Percentiles rank a stretch among this genome's conserved stretches.
Evolutionary conservation across 2,329 filamentous ascomycete genomes (phyloP).

Genomic region (Botrytis galanthina): DNA sequence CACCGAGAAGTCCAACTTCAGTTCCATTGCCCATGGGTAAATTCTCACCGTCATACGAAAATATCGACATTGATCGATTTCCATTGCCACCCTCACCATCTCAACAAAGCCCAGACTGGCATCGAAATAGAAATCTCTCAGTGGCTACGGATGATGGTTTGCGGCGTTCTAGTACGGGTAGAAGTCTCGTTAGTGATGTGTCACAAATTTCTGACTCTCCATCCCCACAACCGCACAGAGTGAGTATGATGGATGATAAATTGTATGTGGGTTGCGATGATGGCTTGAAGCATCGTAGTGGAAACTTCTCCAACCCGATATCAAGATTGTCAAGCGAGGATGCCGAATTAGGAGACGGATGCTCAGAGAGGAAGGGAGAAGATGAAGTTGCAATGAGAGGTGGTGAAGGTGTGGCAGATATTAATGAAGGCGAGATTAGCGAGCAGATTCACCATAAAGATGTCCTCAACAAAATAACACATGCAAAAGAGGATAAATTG

Average conservation of each 20-base stretch:
- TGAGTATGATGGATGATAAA: constrained; percentile 20
- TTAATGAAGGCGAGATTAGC: constrained; percentile 40
- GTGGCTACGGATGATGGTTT: neutral
- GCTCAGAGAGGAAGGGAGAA: neutral
- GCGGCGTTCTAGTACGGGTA: constrained; percentile 40
- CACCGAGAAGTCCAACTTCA: neutral
- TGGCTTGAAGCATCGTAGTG: neutral
- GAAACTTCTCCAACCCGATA: neutral
- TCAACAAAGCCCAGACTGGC: neutral
- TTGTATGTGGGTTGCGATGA: neutral
- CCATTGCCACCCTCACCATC: constrained; percentile 9
- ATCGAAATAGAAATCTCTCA: neutral
- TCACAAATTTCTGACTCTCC: constrained; percentile 27
- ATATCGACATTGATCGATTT: constrained; percentile 15
- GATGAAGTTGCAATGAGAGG: neutral
- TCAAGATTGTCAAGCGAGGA: neutral
- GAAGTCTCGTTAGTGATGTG: constrained; percentile 46
- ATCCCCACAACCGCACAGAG: neutral
- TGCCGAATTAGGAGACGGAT: neutral
- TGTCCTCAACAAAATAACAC: constrained; percentile 34
- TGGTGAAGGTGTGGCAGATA: neutral
- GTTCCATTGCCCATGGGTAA: neutral
- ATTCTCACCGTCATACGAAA: neutral
- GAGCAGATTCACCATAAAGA: constrained; percentile 31
- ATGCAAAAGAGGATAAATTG: constrained; percentile 39